A percentile compares a stretch with the other conserved stretches of the same genome.
Conservation (phyloP, 1,284 basidiomycete genomes). For the Ustilago nuda region DNA sequence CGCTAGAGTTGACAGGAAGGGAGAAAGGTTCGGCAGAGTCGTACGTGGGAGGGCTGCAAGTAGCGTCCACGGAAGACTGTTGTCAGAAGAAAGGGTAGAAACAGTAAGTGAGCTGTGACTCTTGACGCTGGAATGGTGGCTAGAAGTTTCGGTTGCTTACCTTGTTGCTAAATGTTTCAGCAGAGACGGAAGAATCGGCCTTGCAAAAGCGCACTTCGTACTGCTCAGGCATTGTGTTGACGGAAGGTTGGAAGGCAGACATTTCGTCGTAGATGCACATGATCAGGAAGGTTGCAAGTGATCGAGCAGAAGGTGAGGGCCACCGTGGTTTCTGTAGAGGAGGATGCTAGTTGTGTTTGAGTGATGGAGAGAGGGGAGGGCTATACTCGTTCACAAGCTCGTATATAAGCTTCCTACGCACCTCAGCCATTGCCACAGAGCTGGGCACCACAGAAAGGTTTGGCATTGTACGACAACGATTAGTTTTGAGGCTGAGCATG, state of each 20-base stretch:
- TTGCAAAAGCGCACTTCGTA: slow-evolving; percentile 22
- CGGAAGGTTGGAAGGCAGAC: slow-evolving; percentile 1
- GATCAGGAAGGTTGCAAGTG: neutral
- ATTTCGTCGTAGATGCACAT: slow-evolving; percentile 40
- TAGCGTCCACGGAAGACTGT: slow-evolving; percentile 21
- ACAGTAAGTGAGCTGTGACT: neutral
- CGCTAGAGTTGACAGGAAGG: neutral
- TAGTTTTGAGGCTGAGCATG: slow-evolving; percentile 1
- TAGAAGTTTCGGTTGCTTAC: slow-evolving; percentile 5
- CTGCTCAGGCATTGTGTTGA: slow-evolving; percentile 11
- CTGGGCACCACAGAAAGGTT: neutral
- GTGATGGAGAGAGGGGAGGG: neutral
- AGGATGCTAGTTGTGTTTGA: neutral
- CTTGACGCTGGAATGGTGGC: neutral
- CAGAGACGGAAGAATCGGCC: neutral
- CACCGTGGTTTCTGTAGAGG: neutral
- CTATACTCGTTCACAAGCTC: slow-evolving; percentile 3
- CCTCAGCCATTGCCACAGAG: neutral
- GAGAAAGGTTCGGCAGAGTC: slow-evolving; percentile 2
- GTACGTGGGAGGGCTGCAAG: slow-evolving; percentile 24
- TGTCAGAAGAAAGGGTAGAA: neutral
- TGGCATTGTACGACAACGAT: neutral
- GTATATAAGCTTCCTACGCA: slow-evolving; percentile 11
- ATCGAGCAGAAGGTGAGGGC: neutral
- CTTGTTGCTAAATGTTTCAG: slow-evolving; percentile 12